Evolutionary conservation across 2,329 filamentous ascomycete genomes (phyloP).

Genomic region (Cladosporium sp.): DNA sequence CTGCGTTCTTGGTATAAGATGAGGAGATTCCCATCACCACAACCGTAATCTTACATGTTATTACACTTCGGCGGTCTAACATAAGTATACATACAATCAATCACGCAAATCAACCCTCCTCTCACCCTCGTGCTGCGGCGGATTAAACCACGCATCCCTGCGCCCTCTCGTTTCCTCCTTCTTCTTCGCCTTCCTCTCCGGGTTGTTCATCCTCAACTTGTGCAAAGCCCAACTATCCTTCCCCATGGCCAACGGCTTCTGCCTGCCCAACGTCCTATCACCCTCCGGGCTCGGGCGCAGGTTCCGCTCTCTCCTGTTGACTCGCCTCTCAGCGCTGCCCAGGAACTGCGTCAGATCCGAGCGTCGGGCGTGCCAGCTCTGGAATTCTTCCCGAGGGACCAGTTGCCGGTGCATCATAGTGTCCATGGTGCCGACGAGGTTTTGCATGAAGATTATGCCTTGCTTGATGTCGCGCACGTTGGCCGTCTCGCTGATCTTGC

Average conservation of each 20-base stretch:
- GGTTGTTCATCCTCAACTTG: slow-evolving; percentile 7
- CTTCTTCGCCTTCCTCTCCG: neutral
- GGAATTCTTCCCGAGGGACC: slow-evolving; percentile 17
- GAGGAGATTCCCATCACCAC: too few relatives aligned
- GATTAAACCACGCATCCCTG: slow-evolving; percentile 2
- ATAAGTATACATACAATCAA: neutral
- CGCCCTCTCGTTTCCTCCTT: neutral
- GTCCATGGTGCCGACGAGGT: slow-evolving; percentile 27
- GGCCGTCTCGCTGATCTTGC: neutral
- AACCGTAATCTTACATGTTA: neutral
- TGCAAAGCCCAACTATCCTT: neutral
- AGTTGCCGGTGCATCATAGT: slow-evolving; percentile 22
- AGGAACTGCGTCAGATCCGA: slow-evolving; percentile 20
- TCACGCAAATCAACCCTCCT: neutral
- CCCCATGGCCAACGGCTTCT: neutral
- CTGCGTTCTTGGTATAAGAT: too few relatives aligned
- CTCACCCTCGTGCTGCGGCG: neutral
- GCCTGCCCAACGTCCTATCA: slow-evolving; percentile 1
- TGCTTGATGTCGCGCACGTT: slow-evolving; percentile 16
- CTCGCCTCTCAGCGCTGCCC: slow-evolving; percentile 3
- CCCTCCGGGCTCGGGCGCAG: neutral
- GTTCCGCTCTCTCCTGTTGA: slow-evolving; percentile 1
- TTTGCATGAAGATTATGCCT: slow-evolving; percentile 21
- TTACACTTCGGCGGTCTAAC: neutral
- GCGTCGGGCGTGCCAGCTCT: slow-evolving; percentile 20